Conservation (phyloP, 1,139 yeast species). For the Yamadazyma membranifaciens region DNA sequence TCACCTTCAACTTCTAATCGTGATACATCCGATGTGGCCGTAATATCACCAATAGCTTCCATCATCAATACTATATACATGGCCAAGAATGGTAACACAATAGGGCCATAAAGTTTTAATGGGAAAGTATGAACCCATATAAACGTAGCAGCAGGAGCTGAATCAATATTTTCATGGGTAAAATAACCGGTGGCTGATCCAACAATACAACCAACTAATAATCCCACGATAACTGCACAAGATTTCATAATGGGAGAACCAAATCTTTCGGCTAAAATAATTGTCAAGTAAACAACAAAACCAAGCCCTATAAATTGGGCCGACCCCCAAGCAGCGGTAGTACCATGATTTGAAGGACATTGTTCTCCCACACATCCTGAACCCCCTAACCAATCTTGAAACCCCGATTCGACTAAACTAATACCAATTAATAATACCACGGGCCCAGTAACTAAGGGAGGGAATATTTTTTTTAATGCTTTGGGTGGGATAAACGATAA, state of each 20-base stretch:
- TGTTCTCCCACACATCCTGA: constrained; percentile 54
- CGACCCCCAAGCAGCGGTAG: constrained; percentile 69
- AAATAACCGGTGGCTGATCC: constrained; percentile 91
- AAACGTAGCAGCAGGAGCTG: constrained; percentile 83
- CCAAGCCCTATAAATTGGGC: constrained; percentile 86
- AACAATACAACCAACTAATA: constrained; percentile 83
- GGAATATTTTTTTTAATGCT: constrained; percentile 69
- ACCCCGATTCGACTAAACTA: constrained; percentile 64
- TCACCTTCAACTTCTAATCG: constrained; percentile 80
- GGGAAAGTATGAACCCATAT: constrained; percentile 85
- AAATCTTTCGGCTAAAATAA: constrained; percentile 74
- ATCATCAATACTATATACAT: constrained; percentile 77
- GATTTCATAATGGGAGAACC: constrained; percentile 96
- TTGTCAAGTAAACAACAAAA: constrained; percentile 71
- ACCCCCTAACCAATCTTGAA: constrained; percentile 87
- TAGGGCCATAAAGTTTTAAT: constrained; percentile 74
- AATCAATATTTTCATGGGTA: constrained; percentile 48
- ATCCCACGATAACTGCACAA: constrained; percentile 83
- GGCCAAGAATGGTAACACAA: constrained; percentile 78
- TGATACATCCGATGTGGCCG: constrained; percentile 90
- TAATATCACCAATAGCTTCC: constrained; percentile 92
- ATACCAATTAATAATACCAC: constrained; percentile 83
- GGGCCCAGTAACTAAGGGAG: constrained; percentile 90
- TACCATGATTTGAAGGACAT: constrained; percentile 18
- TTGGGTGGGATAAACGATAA: constrained; percentile 76